Evolutionary conservation across 148 eudicot species (phyloP).

Genomic region (Dianthus caryophyllus): DNA sequence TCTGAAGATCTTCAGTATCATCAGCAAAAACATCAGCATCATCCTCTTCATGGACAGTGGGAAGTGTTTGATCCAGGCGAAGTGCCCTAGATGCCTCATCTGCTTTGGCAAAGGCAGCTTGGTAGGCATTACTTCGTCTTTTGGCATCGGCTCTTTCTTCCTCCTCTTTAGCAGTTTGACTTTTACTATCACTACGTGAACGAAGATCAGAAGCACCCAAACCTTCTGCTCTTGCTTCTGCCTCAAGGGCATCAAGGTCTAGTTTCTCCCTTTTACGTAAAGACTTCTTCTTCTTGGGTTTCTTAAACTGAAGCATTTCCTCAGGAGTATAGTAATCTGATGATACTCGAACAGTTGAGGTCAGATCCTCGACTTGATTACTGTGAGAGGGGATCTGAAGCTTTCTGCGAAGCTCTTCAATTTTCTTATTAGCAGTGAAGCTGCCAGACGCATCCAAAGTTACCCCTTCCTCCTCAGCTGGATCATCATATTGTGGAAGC

Average conservation of each 20-base stretch:
- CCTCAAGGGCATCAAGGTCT: constrained; percentile 89
- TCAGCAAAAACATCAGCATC: constrained; percentile 57
- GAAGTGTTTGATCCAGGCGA: constrained; percentile 37
- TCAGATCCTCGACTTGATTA: constrained; percentile 59
- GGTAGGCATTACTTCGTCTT: constrained; percentile 65
- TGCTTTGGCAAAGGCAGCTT: constrained; percentile 73
- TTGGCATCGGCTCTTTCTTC: constrained; percentile 71
- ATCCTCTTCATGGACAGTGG: constrained; percentile 40
- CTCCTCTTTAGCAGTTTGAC: constrained; percentile 62
- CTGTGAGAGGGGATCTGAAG: constrained; percentile 55
- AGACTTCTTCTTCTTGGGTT: constrained; percentile 97
- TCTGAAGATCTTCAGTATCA: constrained; percentile 81
- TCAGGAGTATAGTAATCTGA: constrained; percentile 85
- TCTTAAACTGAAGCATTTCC: constrained; percentile 84
- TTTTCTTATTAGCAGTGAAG: constrained; percentile 72
- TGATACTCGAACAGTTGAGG: constrained; percentile 41
- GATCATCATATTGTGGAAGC: constrained; percentile 96
- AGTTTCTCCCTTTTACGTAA: constrained; percentile 87
- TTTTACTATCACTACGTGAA: constrained; percentile 62
- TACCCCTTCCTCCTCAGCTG: constrained; percentile 74
- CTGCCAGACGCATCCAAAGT: constrained; percentile 83
- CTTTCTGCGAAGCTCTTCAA: constrained; percentile 90
- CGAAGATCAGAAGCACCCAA: constrained; percentile 81
- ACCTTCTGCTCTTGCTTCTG: constrained; percentile 82
- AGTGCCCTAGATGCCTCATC: constrained; percentile 91